Evolutionary conservation across 1,284 basidiomycete species (phyloP).

Genomic region (Ustilago lituana): DNA sequence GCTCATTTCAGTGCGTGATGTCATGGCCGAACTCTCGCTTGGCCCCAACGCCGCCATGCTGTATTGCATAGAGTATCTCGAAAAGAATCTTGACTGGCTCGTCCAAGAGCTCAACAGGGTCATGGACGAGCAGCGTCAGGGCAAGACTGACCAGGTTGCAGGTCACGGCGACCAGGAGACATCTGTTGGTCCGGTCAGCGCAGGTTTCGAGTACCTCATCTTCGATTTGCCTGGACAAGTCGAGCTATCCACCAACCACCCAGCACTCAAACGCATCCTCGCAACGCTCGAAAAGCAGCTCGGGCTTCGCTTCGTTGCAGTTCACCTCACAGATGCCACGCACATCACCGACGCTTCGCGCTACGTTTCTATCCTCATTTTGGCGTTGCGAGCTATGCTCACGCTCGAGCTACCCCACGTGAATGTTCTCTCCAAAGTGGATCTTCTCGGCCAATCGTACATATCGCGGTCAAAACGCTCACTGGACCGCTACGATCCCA

Average conservation of each 20-base stretch:
- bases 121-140: conserved; percentile 43
- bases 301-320: conserved; percentile 82
- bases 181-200: conserved; percentile 27
- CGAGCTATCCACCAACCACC: conserved; percentile 93
- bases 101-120: conserved; percentile 72
- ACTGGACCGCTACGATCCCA: conserved; percentile 20
- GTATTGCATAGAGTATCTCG: conserved; percentile 97
- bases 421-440: conserved; percentile 96
- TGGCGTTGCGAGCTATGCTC: conserved; percentile 95
- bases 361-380: conserved; percentile 89
- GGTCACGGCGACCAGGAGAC: conserved; percentile 21
- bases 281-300: conserved; percentile 77
- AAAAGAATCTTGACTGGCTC: conserved; percentile 95
- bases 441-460: conserved; percentile 73
- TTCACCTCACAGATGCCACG: conserved; percentile 94
- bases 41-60: conserved; percentile 98
- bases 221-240: conserved; percentile 98
- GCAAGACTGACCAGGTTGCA: conserved; percentile 30
- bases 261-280: conserved; percentile 74
- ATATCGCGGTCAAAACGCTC: conserved; percentile 25
- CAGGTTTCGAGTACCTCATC: conserved; percentile 77
- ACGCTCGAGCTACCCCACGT: conserved; percentile 96
- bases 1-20: conserved; percentile 87
- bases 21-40: conserved; percentile 84
- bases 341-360: conserved; percentile 95